Conservation (phyloP, 2,329 filamentous ascomycete species). For the Ramularia endophylla region DNA sequence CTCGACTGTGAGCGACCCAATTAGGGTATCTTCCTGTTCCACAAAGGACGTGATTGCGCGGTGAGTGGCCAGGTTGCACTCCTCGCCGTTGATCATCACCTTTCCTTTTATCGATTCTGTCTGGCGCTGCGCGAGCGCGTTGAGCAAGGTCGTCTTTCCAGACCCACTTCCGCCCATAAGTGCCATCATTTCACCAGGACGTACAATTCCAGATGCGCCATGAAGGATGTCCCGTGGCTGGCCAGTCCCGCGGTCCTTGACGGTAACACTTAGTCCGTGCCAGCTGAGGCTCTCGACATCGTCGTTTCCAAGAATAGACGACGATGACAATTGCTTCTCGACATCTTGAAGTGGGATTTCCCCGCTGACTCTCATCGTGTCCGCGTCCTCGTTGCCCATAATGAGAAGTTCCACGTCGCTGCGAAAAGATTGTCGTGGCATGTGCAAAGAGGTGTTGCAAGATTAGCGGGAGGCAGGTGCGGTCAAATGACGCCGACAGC, state of each 20-base stretch:
- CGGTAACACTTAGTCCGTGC: slow-evolving; percentile 58
- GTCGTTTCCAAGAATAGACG: slow-evolving; percentile 47
- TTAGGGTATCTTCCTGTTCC: slow-evolving; percentile 77
- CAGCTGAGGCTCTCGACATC: slow-evolving; percentile 58
- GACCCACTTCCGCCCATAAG: slow-evolving; percentile 66
- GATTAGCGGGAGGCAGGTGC: too few relatives aligned
- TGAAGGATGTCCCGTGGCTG: slow-evolving; percentile 38
- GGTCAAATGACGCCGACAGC: too few relatives aligned
- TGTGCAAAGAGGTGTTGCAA: slow-evolving; percentile 5
- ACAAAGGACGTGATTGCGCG: slow-evolving; percentile 65
- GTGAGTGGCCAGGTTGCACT: slow-evolving; percentile 16
- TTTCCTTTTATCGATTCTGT: slow-evolving; percentile 44
- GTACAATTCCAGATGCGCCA: slow-evolving; percentile 14
- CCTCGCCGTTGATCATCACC: slow-evolving; percentile 56
- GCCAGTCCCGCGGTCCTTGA: slow-evolving; percentile 61
- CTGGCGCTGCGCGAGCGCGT: slow-evolving; percentile 62
- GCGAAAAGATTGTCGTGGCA: slow-evolving; percentile 14
- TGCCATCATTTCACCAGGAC: slow-evolving; percentile 63
- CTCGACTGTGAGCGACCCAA: slow-evolving; percentile 68
- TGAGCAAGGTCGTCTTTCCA: slow-evolving; percentile 78
- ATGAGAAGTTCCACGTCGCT: slow-evolving; percentile 20
- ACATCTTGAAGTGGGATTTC: slow-evolving; percentile 9
- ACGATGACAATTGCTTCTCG: slow-evolving; percentile 12
- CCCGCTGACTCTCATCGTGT: background rate
- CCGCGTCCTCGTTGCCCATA: slow-evolving; percentile 10